Base-by-base conservation (phyloP, 2,329 filamentous ascomycete genomes). In the Dothidotthia symphoricarpi region DNA sequence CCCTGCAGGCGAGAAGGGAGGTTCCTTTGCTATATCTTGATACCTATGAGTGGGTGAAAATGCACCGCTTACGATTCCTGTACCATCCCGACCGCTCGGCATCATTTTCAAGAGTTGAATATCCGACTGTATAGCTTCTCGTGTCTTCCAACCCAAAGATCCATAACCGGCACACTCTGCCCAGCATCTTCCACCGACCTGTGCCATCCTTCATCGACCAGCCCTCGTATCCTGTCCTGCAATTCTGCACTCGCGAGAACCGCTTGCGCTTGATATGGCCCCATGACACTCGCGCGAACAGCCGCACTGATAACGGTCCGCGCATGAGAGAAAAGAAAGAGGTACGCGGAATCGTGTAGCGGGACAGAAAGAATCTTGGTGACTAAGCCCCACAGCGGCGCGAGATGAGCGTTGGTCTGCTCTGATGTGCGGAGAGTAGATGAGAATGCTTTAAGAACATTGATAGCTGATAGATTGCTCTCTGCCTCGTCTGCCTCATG, bases 121-220 rank as follows among this genome's bases (percentile, higher is more conserved):
- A 93, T 91, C 53, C 87, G 80, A 41, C 86, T 90, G 65, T 93
- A 93, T 48, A 93, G 64, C 61, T 88, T 71, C 73, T 93, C 87
- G 64, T 93, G 87, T 59, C 87, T 76, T 3, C 87, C 87, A 57
- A 89, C 75, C 86, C 87, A 93, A 22, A 93, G 63, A 69, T 93
- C 87, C 77, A 91, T 82, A 2, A 82, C 77, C 1, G 87, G 87
- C 45, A 88, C 82, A 38, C 73, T 81, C 70, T 91, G 85, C 4
- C 83, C 85, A 3, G 86, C 86, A 46, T 83, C 77, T 40, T 85
- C 81, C 0, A 83, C 71, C 1, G 55, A 63, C 40, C 72, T 78
- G 11, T 72, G 52, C 78, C 78, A 83, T 54, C 83, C 81, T 40
- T 77, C 68, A 34, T 75, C 71, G 7, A 90, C 74, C 40, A 81